Base-by-base conservation (phyloP, 2,329 filamentous ascomycete genomes). In the Colletotrichum spaethianum region DNA sequence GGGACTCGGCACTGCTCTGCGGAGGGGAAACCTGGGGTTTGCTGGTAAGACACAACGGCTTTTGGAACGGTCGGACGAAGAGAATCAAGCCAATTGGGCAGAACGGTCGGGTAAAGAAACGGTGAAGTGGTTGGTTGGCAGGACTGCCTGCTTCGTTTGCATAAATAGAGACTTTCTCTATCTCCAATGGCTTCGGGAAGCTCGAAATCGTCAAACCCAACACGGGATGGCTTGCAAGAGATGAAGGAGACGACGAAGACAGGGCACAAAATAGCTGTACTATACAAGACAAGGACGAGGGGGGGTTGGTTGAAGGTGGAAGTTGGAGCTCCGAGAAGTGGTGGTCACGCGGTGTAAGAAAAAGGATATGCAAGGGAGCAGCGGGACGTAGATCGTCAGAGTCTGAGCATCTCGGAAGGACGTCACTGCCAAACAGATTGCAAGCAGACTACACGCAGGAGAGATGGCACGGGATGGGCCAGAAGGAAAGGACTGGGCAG, bases 11-110 rank as follows among this genome's bases (percentile, higher is more conserved):
- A 69, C 70, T 72, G 70, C 70, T 72, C 48, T 72, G 70, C 65
- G 70, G 70, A 69, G 70, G 70, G 53, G 70, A 72, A 72, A 72
- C 70, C 70, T 72, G 65, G 70, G 65, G 70, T 72, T 72, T 64
- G 60, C 53, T 72, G 70, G 70, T 72, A 60, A 72, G 70, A 69
- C 70, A 72, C 70, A 72, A 70, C 59, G 70, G 65, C 65, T 72
- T 68, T 63, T 60, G 38, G 44, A 61, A 74, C 33, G 77, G 67
- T 70, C 74, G 65, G 60, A 70, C 33, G 52, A 20, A 33, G 53
- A 60, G 28, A 28, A 28, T 33, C 20, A 48, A 31, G n/a, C 53
- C 73, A 73, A 73, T 62, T 66, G 57, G 11, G 63, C 60, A 31
- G 40, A 60, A 36, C 26, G 42, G 12, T 8, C 26, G 33, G 36